These are phyloP conservation scores for Poa annua DNA, from an alignment of 176 grass and related monocot genomes.

Conservation along the genomic window DNA sequence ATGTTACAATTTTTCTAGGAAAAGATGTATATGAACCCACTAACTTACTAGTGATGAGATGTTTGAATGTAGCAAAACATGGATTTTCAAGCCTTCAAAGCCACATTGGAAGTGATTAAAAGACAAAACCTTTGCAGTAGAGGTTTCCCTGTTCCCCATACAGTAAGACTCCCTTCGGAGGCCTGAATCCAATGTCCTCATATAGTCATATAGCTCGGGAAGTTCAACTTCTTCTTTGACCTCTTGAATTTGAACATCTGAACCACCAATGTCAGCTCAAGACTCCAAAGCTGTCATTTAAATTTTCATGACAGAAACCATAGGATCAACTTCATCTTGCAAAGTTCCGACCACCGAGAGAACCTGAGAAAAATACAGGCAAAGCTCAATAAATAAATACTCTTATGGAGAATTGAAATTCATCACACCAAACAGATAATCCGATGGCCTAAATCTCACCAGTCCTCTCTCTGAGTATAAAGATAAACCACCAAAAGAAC, in stretches of 20 bases:
- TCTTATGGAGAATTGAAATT: not conserved
- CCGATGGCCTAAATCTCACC: no score
- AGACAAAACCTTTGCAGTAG: conserved; percentile 49
- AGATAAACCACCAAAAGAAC: not conserved
- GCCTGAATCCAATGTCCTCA: conserved; percentile 81
- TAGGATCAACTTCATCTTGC: conserved; percentile 76
- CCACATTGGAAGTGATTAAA: no score
- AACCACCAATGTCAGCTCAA: conserved; percentile 75
- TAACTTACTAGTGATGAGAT: no score
- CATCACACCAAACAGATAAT: not conserved
- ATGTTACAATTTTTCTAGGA: no score
- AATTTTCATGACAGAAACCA: conserved; percentile 90
- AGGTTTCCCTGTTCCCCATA: conserved; percentile 82
- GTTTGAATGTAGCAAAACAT: no score
- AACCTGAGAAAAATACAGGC: conserved; percentile 50
- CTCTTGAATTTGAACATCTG: conserved; percentile 87
- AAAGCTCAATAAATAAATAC: not conserved
- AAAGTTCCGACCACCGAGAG: conserved; percentile 78
- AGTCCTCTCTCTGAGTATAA: not conserved
- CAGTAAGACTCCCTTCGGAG: conserved; percentile 78
- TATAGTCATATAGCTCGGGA: conserved; percentile 72
- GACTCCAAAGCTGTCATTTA: conserved; percentile 79
- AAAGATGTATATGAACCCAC: no score
- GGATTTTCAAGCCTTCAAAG: no score
- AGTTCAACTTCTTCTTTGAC: conserved; percentile 81